Evolutionary conservation across 2,329 filamentous ascomycete genomes (phyloP), one percentile per base, ranked within the genome.

Genomic region (Sporothrix humicola): DNA sequence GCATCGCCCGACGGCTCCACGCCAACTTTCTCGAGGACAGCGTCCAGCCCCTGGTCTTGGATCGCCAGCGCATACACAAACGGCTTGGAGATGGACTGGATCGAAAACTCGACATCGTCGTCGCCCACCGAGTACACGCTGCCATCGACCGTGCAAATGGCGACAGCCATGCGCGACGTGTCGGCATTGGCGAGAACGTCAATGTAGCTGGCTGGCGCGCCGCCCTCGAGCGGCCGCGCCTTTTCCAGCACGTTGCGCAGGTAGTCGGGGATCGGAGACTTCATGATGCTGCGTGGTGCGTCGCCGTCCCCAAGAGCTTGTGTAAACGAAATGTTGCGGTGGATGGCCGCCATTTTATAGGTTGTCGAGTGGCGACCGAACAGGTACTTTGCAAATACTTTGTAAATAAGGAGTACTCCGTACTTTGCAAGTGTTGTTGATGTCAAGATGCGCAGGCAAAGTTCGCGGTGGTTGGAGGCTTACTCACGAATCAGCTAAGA

Each of bases 1-100:
- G 68, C 68, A 37, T 70, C 68, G 52, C 68, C 68, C 37, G 68
- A 70, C 5, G 68, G 68, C 37, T 70, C 68, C 68, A 59, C 50
- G 8, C 68, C 68, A n/a, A 70, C 68, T 20, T 70, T 70, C 13
- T 70, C 46, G 31, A 70, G 46, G 12, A 58, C 68, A 10, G 12
- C n/a, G 2, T 17, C 68, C 52, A 70, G 68, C 0, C 68, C 68
- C n/a, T 70, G 68, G 68, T 70, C 68, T 2, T 70, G 68, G 37
- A 70, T 70, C 1, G 68, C 68, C 17, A 70, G 37, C 1, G 68
- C 68, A 12, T 70, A 70, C 31, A 70, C 68, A 59, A 70, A 70
- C 3, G 68, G 50, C 52, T 70, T 58, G 52, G 52, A 58, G 50
- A 70, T 70, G n/a, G 68, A 70, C 52, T 70, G 68, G 20, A 70